Conservation (phyloP, 2,329 filamentous ascomycete genomes). For the Gyromitra esculenta region DNA sequence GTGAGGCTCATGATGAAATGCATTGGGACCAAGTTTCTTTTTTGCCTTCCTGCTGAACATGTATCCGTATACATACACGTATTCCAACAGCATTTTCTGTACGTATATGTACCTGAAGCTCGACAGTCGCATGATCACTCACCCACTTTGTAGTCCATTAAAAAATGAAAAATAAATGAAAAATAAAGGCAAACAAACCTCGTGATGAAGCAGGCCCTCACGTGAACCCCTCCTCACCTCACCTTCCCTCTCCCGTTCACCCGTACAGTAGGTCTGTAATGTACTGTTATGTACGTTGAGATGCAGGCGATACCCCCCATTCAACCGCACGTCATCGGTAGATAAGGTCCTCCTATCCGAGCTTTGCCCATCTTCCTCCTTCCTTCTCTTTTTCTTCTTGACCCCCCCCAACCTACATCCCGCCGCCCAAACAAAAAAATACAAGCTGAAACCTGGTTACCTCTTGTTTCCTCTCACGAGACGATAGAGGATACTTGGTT, state of each 20-base stretch:
- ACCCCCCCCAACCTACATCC: background rate
- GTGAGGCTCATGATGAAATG: background rate
- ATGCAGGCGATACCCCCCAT: constrained; percentile 30
- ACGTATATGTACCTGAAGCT: background rate
- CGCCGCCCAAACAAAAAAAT: background rate
- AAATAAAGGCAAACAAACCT: constrained; percentile 15
- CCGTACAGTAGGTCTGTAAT: constrained; percentile 15
- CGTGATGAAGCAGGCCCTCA: constrained; percentile 41
- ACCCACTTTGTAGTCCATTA: constrained; percentile 13
- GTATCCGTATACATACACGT: background rate
- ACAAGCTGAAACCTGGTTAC: constrained; percentile 5
- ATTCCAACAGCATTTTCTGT: background rate
- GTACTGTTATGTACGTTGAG: constrained; percentile 21
- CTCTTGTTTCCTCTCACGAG: constrained; percentile 1
- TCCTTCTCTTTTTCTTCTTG: constrained; percentile 1
- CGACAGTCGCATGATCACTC: constrained; percentile 26
- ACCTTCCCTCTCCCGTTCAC: constrained; percentile 35
- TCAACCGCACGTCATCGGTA: constrained; percentile 51
- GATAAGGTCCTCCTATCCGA: constrained; percentile 50
- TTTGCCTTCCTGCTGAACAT: background rate
- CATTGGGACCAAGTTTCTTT: background rate
- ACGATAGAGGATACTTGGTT: background rate
- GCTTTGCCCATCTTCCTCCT: constrained; percentile 18
- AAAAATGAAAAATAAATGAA: background rate
- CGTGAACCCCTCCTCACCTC: constrained; percentile 39